phyloP scores from a whole-genome alignment of 768 basidiomycete species.

The Lactarius deliciosus region DNA sequence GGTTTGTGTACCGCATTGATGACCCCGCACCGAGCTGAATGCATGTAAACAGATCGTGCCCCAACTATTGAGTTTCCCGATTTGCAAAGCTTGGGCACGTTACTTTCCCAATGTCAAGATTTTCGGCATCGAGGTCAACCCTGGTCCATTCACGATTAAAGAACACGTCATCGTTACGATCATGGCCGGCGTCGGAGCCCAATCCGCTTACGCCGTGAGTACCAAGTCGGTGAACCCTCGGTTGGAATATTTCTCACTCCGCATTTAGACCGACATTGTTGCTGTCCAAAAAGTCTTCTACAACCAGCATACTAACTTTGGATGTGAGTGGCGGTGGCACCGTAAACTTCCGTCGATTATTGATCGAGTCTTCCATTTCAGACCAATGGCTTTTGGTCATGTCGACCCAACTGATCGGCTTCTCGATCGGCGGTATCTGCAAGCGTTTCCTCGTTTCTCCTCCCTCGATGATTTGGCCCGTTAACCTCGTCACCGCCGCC shows the following conservation, averaged over 20 bases:
- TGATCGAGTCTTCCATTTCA: constrained; percentile 9
- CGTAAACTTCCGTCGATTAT: not conserved
- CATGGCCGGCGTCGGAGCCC: constrained; percentile 41
- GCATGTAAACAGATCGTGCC: constrained; percentile 48
- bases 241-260: not conserved
- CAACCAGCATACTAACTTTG: constrained; percentile 39
- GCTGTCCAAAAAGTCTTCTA: constrained; percentile 50
- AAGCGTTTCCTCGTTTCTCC: constrained; percentile 47
- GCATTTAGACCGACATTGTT: constrained; percentile 42
- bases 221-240: not conserved
- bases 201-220: constrained; percentile 37
- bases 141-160: constrained; percentile 73
- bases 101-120: constrained; percentile 52
- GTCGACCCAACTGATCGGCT: constrained; percentile 45
- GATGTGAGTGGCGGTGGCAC: constrained; percentile 29
- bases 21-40: constrained; percentile 12
- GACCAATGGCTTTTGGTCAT: constrained; percentile 43
- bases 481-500: constrained; percentile 44
- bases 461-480: constrained; percentile 48
- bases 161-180: constrained; percentile 59
- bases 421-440: constrained; percentile 45
- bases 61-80: constrained; percentile 66
- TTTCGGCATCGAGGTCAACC: constrained; percentile 55
- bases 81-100: constrained; percentile 59
- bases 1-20: constrained; percentile 27